Base-by-base conservation (phyloP, 805 yeast genomes). In the Candida tammaniensis region DNA sequence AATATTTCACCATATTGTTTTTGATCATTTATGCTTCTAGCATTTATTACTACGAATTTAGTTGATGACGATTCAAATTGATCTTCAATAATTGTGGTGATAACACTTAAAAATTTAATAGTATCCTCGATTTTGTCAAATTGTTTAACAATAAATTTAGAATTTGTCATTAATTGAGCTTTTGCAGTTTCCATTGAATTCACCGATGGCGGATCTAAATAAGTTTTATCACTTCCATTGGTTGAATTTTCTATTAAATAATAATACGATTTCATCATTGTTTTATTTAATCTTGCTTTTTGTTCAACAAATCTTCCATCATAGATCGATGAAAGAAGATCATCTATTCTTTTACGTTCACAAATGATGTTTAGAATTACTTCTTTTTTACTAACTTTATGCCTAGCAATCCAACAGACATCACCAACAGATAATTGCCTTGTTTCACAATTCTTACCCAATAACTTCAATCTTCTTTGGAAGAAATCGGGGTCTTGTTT, bases 221-320 rank as follows among this genome's bases (percentile, higher is more conserved):
- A 14, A 4, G 3, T 8, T 12, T 10, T 21, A 7, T 24, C 30
- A n/a, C 20, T 30, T 4, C 25, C 17, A 18, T 8, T 10, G 12
- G 6, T 23, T 7, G 7, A 19, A 10, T 17, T 95, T 54, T 93
- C 99, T 11, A 93, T 75, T 3, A 93, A 53, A 48, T 93, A 93
- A 44, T 78, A 80, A 13, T 82, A 74, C 44, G 84, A 72, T 13
- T 64, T 62, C 50, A 89, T 62, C 0, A 85, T 87, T 0, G 93
- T 74, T 54, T 80, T 74, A 32, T 70, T 71, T 38, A 93, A 64
- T 35, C 99, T 70, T 12, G 71, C 61, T 52, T 91, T 89, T 54
- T 93, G 99, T 54, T 93, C 98, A 35, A 70, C 68, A 49, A 83
- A 88, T 31, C 99, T 63, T 2, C 96, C 96, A 58, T 93, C 99